A percentile compares a stretch with the other conserved stretches of the same genome.
These are phyloP conservation scores for Camelina laxa DNA, from an alignment of 345 rosid species.

Conservation along the genomic window DNA sequence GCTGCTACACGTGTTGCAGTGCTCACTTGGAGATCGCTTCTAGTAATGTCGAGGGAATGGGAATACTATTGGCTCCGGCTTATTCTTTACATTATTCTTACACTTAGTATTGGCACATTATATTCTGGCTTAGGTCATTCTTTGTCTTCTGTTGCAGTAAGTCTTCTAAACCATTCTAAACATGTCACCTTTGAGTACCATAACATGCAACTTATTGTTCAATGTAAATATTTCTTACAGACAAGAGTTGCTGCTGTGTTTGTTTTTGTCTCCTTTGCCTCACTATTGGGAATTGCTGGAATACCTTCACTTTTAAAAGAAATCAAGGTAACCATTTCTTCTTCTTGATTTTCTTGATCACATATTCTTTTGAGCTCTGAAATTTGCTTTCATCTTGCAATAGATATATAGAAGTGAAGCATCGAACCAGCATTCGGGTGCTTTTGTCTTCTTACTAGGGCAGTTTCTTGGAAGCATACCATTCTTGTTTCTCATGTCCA, in stretches of 20 bases:
- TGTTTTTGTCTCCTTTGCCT: slow-evolving; percentile 82
- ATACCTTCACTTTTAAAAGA: slow-evolving; percentile 77
- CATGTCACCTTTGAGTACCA: slow-evolving; percentile 14
- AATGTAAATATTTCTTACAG: slow-evolving; percentile 52
- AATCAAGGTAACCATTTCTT: slow-evolving; percentile 61
- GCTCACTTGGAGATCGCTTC: slow-evolving; percentile 93
- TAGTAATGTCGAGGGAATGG: slow-evolving; percentile 98
- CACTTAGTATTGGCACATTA: slow-evolving; percentile 77
- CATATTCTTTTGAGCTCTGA: slow-evolving; percentile 16
- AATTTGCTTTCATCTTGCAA: background rate
- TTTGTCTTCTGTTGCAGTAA: slow-evolving; percentile 90
- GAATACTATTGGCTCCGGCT: slow-evolving; percentile 97
- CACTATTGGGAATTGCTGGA: slow-evolving; percentile 86
- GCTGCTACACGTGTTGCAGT: slow-evolving; percentile 82
- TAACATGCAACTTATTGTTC: background rate
- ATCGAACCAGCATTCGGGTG: slow-evolving; percentile 90
- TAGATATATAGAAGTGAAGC: slow-evolving; percentile 87
- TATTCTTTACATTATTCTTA: slow-evolving; percentile 79
- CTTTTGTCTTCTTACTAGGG: slow-evolving; percentile 84
- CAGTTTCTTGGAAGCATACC: slow-evolving; percentile 96
- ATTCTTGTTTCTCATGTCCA: slow-evolving; percentile 91
- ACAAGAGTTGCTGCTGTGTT: slow-evolving; percentile 88
- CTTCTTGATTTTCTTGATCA: slow-evolving; percentile 16
- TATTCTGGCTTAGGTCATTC: slow-evolving; percentile 96
- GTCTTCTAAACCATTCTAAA: slow-evolving; percentile 37